Percentiles rank a stretch among this genome's conserved stretches.
Evolutionary conservation across 257 asterid species (phyloP).

Genomic region (Misopates orontium): DNA sequence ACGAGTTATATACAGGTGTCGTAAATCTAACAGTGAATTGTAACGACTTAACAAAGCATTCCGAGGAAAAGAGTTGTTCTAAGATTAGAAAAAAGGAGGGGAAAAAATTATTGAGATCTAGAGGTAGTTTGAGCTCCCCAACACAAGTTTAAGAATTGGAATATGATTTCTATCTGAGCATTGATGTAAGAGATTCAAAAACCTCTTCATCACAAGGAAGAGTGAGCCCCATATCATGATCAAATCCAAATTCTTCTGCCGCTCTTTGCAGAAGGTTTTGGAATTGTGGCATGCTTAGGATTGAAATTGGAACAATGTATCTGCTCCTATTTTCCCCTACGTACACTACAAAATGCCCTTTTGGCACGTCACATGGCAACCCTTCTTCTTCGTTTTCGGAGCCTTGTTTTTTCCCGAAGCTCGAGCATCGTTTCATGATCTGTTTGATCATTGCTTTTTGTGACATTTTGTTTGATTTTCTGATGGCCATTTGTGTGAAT

Average conservation of each 20-base stretch:
- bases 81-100: not conserved
- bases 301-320: constrained; percentile 50
- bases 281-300: constrained; percentile 42
- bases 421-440: constrained; percentile 55
- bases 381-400: constrained; percentile 41
- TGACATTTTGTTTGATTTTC: constrained; percentile 47
- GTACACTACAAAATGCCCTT: constrained; percentile 58
- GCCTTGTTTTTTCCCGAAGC: constrained; percentile 44
- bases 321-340: constrained; percentile 53
- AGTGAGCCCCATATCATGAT: constrained; percentile 58
- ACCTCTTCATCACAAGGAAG: constrained; percentile 52
- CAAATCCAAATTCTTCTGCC: constrained; percentile 64
- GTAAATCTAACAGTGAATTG: no score
- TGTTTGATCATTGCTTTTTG: constrained; percentile 55
- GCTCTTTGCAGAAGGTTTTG: constrained; percentile 43
- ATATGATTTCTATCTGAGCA: constrained; percentile 29
- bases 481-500: constrained; percentile 35
- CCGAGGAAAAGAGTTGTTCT: not conserved
- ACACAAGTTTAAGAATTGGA: no score
- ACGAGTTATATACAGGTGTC: no score
- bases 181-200: constrained; percentile 46
- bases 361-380: constrained; percentile 56
- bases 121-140: not conserved
- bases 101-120: not conserved
- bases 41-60: no score